Percentiles rank a stretch among this genome's conserved stretches.
Conservation (phyloP, 306 rosid species). For the Oemleria cerasiformis region DNA sequence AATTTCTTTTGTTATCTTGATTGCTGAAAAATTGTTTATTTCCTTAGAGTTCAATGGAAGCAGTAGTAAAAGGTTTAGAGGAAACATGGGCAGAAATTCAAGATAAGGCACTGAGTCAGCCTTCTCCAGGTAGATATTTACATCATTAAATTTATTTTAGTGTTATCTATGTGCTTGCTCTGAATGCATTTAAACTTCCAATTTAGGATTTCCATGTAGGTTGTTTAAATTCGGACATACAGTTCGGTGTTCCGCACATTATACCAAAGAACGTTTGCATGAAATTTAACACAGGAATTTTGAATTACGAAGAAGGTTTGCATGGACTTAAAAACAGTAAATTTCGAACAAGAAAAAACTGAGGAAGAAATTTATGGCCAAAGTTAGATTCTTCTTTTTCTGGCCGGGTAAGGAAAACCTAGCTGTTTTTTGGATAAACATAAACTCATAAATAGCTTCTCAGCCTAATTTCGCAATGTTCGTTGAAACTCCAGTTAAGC, state of each 20-base stretch:
- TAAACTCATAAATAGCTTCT: background rate
- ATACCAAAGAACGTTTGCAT: background rate
- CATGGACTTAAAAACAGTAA: background rate
- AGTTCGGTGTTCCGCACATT: background rate
- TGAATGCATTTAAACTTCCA: background rate
- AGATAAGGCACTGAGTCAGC: slow-evolving; percentile 65
- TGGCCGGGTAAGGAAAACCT: background rate
- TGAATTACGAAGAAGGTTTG: background rate
- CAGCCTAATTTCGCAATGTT: background rate
- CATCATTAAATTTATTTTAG: background rate
- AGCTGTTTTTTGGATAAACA: background rate
- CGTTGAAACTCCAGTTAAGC: background rate
- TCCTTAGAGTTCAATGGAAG: slow-evolving; percentile 66
- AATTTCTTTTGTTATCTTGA: background rate
- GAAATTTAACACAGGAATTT: background rate
- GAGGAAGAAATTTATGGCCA: background rate
- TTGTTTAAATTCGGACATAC: background rate
- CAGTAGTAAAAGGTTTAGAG: slow-evolving; percentile 50
- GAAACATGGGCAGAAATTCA: slow-evolving; percentile 64
- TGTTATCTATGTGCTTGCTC: background rate
- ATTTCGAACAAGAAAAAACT: background rate
- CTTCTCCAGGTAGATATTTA: slow-evolving; percentile 75
- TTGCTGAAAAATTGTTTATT: slow-evolving; percentile 7
- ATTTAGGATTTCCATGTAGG: background rate
- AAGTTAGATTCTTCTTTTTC: background rate